Conservation (phyloP, 129 eudicot genomes). For the Glebionis coronaria region DNA sequence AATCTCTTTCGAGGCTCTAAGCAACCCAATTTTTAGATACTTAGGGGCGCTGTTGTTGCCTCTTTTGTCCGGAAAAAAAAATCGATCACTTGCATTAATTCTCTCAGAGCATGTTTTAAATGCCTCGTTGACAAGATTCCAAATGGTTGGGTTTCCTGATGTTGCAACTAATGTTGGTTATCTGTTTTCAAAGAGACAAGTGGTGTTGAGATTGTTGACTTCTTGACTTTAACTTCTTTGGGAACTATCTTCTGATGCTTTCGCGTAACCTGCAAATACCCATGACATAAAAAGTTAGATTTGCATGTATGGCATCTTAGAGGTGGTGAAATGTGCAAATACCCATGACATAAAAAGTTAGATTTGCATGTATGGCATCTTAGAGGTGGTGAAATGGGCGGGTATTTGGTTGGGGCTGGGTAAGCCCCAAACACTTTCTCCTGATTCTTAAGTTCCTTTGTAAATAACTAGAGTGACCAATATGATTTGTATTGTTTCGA, state of each 20-base stretch:
- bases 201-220: conserved; percentile 69
- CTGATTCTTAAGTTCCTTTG: too few relatives aligned
- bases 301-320: not conserved
- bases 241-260: conserved; percentile 66
- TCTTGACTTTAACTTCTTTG: conserved; percentile 53
- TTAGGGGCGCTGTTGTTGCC: too few relatives aligned
- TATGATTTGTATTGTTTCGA: not conserved
- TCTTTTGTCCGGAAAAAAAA: too few relatives aligned
- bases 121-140: not conserved
- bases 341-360: not conserved
- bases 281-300: not conserved
- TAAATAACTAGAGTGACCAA: not conserved
- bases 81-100: too few relatives aligned
- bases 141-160: not conserved
- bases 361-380: not conserved
- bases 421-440: too few relatives aligned
- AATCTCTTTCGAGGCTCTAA: too few relatives aligned
- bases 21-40: too few relatives aligned
- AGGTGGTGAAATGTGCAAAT: not conserved
- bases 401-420: too few relatives aligned
- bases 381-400: not conserved
- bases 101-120: not conserved
- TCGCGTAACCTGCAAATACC: conserved; percentile 65
- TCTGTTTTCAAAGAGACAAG: conserved; percentile 54
- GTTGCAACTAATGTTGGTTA: conserved; percentile 41